Percentiles rank a stretch among this genome's conserved stretches.
These are phyloP conservation scores for Triangularia verruculosa DNA, from an alignment of 2,329 filamentous ascomycete genomes.

Conservation along the genomic window DNA sequence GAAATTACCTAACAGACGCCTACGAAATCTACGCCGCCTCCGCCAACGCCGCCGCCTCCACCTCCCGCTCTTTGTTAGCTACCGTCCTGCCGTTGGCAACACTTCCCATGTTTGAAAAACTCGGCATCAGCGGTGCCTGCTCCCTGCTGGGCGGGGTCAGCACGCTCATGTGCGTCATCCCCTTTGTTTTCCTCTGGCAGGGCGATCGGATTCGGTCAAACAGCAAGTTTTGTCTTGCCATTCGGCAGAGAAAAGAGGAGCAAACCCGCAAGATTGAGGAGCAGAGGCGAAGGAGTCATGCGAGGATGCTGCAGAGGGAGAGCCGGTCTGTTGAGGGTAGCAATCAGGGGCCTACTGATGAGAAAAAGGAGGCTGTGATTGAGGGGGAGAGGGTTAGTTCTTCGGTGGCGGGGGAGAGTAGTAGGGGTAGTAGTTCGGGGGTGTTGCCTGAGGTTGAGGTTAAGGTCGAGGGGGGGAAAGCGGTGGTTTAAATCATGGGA, in stretches of 20 bases:
- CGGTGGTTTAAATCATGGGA: neutral
- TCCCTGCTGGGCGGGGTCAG: constrained; percentile 51
- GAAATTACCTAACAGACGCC: constrained; percentile 64
- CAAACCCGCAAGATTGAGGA: constrained; percentile 41
- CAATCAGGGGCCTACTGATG: neutral
- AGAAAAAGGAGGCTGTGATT: neutral
- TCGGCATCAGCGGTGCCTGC: constrained; percentile 50
- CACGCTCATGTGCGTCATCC: constrained; percentile 48
- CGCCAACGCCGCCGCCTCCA: constrained; percentile 51
- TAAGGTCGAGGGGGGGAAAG: neutral
- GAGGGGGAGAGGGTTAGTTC: neutral
- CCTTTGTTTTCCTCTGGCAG: constrained; percentile 54
- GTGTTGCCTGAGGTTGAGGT: neutral
- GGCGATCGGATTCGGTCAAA: constrained; percentile 53
- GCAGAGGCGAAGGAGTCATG: constrained; percentile 26
- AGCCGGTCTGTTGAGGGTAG: neutral
- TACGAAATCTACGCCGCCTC: constrained; percentile 63
- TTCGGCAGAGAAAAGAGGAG: constrained; percentile 51
- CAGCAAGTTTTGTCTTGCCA: constrained; percentile 60
- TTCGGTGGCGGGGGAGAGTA: neutral
- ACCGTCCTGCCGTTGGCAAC: constrained; percentile 57
- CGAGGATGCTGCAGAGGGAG: neutral
- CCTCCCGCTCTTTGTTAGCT: constrained; percentile 48
- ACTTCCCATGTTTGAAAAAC: constrained; percentile 45
- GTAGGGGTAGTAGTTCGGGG: neutral